Percentiles rank a stretch among this genome's conserved stretches.
Evolutionary conservation across 768 basidiomycete genomes (phyloP).

Genomic region (Tricholoma furcatifolium): DNA sequence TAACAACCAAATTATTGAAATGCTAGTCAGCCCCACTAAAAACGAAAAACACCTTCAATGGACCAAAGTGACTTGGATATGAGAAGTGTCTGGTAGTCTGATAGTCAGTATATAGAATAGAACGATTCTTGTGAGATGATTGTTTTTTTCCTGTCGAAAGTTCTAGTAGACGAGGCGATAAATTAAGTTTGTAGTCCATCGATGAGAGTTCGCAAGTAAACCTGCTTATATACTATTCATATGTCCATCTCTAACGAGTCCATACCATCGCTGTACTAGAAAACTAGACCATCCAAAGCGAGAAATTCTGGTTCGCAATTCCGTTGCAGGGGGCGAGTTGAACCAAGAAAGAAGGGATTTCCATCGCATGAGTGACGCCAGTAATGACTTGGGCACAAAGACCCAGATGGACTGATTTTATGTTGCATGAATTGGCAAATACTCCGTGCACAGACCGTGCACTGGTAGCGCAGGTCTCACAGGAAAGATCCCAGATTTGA

Average conservation of each 20-base stretch:
- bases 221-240: not conserved
- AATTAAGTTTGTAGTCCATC: too few relatives aligned
- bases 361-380: slow-evolving; percentile 1
- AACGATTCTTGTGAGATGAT: slow-evolving; percentile 17
- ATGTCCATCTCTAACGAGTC: not conserved
- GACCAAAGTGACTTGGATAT: too few relatives aligned
- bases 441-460: slow-evolving; percentile 9
- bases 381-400: slow-evolving; percentile 12
- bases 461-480: slow-evolving; percentile 9
- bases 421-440: slow-evolving; percentile 9
- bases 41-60: too few relatives aligned
- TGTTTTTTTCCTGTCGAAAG: slow-evolving; percentile 19
- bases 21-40: too few relatives aligned
- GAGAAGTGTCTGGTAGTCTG: too few relatives aligned
- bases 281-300: slow-evolving; percentile 15
- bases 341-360: slow-evolving; percentile 9
- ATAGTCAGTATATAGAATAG: slow-evolving; percentile 37
- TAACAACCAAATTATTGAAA: too few relatives aligned
- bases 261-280: slow-evolving; percentile 11
- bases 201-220: too few relatives aligned
- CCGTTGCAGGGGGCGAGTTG: slow-evolving; percentile 3
- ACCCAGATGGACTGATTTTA: slow-evolving; percentile 5
- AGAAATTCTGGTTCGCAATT: slow-evolving; percentile 7
- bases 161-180: not conserved
- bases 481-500: slow-evolving; percentile 11